Conservation (phyloP, 2,329 filamentous ascomycete species). For the Beauveria varroae region DNA sequence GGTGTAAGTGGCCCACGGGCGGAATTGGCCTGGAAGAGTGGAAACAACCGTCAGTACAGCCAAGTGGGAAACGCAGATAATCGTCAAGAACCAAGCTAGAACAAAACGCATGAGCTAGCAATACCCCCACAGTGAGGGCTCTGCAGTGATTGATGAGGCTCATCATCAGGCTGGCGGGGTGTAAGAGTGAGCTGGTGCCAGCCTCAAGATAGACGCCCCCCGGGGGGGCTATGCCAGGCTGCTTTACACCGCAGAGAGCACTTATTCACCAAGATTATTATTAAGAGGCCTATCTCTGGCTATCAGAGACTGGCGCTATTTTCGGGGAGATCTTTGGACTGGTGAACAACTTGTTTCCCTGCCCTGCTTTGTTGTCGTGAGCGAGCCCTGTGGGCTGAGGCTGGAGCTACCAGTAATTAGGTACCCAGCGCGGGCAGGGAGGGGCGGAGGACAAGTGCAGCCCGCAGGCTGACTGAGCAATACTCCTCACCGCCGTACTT, state of each 20-base stretch:
- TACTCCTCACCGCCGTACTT: background rate
- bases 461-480: background rate
- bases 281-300: background rate
- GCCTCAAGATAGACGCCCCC: conserved; percentile 2
- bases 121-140: background rate
- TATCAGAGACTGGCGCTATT: background rate
- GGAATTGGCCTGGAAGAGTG: background rate
- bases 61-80: background rate
- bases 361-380: background rate
- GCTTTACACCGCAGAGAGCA: background rate
- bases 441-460: background rate
- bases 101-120: background rate
- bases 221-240: background rate
- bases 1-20: background rate
- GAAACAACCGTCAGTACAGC: background rate
- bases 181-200: background rate
- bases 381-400: background rate
- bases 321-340: too few relatives aligned
- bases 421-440: too few relatives aligned
- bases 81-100: background rate
- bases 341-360: background rate
- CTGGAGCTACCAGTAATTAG: background rate
- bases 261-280: background rate
- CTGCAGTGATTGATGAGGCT: background rate
- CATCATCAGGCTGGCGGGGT: background rate